Base-by-base conservation (phyloP, 306 rosid species). In the Ammopiptanthus mongolicus region DNA sequence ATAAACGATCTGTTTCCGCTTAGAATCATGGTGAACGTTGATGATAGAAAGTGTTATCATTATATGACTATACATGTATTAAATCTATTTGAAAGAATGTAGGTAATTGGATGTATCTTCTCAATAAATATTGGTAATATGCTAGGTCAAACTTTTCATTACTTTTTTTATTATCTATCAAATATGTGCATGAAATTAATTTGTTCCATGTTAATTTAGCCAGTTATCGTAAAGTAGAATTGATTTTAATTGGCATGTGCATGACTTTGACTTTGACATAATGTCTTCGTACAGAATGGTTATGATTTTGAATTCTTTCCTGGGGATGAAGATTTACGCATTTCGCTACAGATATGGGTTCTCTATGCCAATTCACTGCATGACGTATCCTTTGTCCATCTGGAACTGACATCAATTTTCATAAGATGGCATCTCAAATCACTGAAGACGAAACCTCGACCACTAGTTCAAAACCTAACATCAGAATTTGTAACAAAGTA, bases 271-370 rank as follows among this genome's bases (percentile, higher is more conserved):
- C 58, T 23, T 22, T 75, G 75, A 72, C 25, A 39, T 31, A 31
- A 36, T 61, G 25, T 19, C 2, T 74, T 47, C 66, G 28, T 69
- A 34, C 85, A 88, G 90, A 86, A 21, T 48, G 69, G 67, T n/a
- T 22, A 37, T 41, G 50, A 48, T 19, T 65, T 60, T 65, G 77
- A 74, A 73, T 75, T 69, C 80, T 76, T 76, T 81, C 81, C 82
- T 10, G 73, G 76, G 89, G 84, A 83, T 36, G 78, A 84, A 81
- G 84, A 75, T 73, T 58, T 75, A 69, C 64, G 70, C 80, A 74
- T 50, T 56, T 70, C 65, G 77, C 76, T 31, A 47, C 60, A 47
- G 65, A 62, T 76, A 71, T 46, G 77, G 69, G 80, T 62, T 69
- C 81, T 65, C 58, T 48, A 10, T 31, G 53, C 62, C 23, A 78